phyloP scores from a whole-genome alignment of 129 eudicot genomes.

The Artemisia tridentata region DNA sequence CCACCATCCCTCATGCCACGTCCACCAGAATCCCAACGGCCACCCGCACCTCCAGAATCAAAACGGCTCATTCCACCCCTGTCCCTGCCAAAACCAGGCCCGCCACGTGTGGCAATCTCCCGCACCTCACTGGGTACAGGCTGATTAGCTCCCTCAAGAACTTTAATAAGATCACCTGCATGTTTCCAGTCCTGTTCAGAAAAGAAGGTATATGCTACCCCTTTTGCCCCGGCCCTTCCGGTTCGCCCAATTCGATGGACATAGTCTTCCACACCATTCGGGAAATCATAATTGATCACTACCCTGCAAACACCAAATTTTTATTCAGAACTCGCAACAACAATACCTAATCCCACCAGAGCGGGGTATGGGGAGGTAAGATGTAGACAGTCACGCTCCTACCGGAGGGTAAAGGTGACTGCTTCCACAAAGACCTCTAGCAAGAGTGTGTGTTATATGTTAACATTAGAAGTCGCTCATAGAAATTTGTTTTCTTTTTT shows the following conservation, averaged over 20 bases:
- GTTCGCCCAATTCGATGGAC: constrained; percentile 96
- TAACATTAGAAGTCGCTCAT: neutral
- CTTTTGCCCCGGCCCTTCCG: constrained; percentile 98
- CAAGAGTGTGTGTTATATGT: neutral
- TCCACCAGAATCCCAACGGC: constrained; percentile 33
- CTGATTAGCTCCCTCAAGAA: constrained; percentile 94
- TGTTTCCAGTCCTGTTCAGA: constrained; percentile 94
- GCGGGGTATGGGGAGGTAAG: no score
- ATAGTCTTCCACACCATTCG: constrained; percentile 88
- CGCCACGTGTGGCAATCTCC: constrained; percentile 83
- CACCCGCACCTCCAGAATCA: no score
- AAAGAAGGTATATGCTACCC: constrained; percentile 76
- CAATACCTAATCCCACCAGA: no score
- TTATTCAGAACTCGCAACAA: neutral
- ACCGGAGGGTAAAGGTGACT: no score
- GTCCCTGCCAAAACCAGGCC: constrained; percentile 62
- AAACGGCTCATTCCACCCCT: constrained; percentile 36
- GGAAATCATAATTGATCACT: constrained; percentile 89
- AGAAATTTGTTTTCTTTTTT: neutral
- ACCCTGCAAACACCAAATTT: constrained; percentile 45
- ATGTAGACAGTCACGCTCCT: no score
- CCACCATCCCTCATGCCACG: constrained; percentile 54
- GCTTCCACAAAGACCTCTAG: neutral
- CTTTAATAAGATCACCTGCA: constrained; percentile 71
- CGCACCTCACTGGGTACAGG: constrained; percentile 66